Evolutionary conservation across 495 filamentous ascomycete species (phyloP), one percentile per base, ranked within the genome.

Genomic region (Elasticomyces elasticus): DNA sequence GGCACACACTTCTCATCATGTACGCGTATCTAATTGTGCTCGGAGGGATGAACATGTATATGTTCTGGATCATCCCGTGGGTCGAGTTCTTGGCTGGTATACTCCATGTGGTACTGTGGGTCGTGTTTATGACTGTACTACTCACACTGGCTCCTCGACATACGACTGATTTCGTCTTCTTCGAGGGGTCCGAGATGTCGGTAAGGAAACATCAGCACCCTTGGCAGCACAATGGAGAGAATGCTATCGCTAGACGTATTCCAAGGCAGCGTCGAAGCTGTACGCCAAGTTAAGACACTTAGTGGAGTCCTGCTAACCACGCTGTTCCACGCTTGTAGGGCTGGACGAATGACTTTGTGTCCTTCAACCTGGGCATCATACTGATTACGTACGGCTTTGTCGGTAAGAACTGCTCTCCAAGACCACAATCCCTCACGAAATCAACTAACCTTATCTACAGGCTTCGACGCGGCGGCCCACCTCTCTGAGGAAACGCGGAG

Each of bases 1-100:
- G 71, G 64, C 73, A 74, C 15, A 71, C 72, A 19, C 72, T 75
- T 0, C 62, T 78, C n/a, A 62, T 78, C 27, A 69, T 73, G 61
- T 76, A 69, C 67, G 72, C 73, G 6, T 67, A 75, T 3, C 60
- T 70, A 10, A 31, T 70, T 6, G 60, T 74, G 19, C 63, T 70
- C 0, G 64, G 72, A 1, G 42, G 71, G 15, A 60, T 73, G 41
- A 77, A 77, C 54, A 66, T 72, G 23, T 71, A 69, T 51, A 65
- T 68, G 22, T 68, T 67, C 13, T 66, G 69, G 11, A 47, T 74
- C 31, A 68, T 79, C 22, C 66, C 70, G 10, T 62, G 66, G 11
- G 64, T 81, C 47, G 75, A 79, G 55, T 66, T 73, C 24, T 64
- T 74, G 28, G 71, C 64, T 22, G 69, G 73, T 15, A 66, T 77